These are phyloP conservation scores for Vitis riparia DNA, from an alignment of 164 flowering plant genomes.

Conservation along the genomic window DNA sequence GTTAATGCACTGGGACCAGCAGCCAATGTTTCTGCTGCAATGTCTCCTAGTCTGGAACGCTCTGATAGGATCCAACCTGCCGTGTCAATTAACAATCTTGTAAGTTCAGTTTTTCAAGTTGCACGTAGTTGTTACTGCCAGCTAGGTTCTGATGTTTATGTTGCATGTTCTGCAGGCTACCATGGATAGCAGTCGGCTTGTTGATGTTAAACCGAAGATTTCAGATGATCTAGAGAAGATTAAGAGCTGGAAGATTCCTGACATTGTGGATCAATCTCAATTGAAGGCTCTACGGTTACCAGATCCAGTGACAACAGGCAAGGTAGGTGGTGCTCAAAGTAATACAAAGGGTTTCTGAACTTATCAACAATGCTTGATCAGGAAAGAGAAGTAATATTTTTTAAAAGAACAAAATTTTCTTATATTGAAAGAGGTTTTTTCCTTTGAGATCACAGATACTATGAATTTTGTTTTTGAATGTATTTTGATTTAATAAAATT, in stretches of 20 bases:
- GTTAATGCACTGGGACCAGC: constrained; percentile 41
- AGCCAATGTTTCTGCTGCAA: constrained; percentile 30
- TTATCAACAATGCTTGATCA: neutral
- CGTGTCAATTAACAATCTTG: constrained; percentile 43
- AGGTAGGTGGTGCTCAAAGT: constrained; percentile 26
- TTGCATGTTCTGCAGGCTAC: constrained; percentile 25
- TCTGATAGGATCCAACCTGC: constrained; percentile 39
- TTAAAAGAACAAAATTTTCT: too few relatives aligned
- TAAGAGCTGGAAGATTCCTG: constrained; percentile 48
- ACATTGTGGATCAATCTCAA: constrained; percentile 43
- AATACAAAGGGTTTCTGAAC: neutral
- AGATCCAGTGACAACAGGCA: constrained; percentile 38
- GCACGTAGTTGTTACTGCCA: neutral
- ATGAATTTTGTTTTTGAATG: too few relatives aligned
- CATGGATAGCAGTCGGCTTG: constrained; percentile 39
- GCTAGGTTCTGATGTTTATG: neutral
- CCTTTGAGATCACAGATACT: too few relatives aligned
- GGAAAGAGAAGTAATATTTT: neutral
- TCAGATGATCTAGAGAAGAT: constrained; percentile 39
- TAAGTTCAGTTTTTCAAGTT: constrained; percentile 14
- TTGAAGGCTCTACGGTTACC: constrained; percentile 47
- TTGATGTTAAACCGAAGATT: constrained; percentile 54
- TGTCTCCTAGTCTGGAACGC: constrained; percentile 35
- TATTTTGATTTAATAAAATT: too few relatives aligned
- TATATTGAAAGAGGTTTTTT: too few relatives aligned